Evolutionary conservation across 495 filamentous ascomycete species (phyloP), one percentile per base, ranked within the genome.

Genomic region (Aspergillus ostianus): DNA sequence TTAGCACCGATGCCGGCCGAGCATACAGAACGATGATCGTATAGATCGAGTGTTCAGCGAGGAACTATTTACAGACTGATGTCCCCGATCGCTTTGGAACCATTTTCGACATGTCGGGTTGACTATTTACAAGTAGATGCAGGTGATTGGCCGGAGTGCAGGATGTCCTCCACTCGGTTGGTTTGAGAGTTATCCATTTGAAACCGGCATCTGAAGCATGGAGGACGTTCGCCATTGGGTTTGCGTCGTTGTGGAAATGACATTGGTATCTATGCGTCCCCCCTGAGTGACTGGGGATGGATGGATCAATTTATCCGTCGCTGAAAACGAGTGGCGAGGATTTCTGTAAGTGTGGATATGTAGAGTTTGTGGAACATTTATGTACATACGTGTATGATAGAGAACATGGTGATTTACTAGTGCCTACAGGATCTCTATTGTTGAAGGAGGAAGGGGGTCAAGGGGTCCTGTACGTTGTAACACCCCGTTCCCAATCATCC

Each of bases 1-100:
- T 57, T 81, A 76, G 51, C 84, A 74, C n/a, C 26, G 26, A 21
- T 6, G 4, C 12, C 47, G 18, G 41, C 55, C 23, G 48, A 54
- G 27, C 20, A 48, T 19, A 26, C 19, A 15, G 30, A 57, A 29
- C 47, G 53, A 47, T 66, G 44, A 57, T 30, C 47, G 21, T 21
- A 29, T 21, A 17, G 21, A 55, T 47, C 13, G 18, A 45, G 53
- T 7, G 36, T 1, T 8, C 12, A 41, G 36, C 36, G 13, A 41
- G 36, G 12, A 13, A 15, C 12, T 17, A 41, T 15, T 17, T 41
- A 13, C 13, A 2, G 10, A 41, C 10, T 41, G 36, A 41, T 41
- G 6, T 4, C 36, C 10, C 36, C 36, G 36, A 41, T 41, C 36
- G 36, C 36, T 17, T 41, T 41, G 36, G 36, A 41, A 41, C 36